phyloP scores from a whole-genome alignment of 495 filamentous ascomycete species.

The Talaromyces trachyspermus region DNA sequence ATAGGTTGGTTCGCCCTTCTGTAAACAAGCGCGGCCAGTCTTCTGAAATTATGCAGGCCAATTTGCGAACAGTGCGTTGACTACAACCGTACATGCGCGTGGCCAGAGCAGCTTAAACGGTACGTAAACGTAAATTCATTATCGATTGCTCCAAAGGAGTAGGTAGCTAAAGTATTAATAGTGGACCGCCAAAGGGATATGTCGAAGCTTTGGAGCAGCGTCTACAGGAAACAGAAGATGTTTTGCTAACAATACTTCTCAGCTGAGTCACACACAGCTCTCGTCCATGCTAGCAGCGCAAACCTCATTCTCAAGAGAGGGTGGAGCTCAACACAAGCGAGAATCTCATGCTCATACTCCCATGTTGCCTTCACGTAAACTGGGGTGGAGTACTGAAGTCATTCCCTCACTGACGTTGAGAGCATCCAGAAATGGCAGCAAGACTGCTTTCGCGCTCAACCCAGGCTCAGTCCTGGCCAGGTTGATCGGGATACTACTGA shows the following conservation, averaged over 20 bases:
- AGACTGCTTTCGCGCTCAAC: conserved; percentile 12
- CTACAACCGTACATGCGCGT: conserved; percentile 27
- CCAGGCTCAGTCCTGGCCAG: not conserved
- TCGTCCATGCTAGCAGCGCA: conserved; percentile 10
- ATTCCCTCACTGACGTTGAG: conserved; percentile 26
- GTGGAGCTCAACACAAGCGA: not conserved
- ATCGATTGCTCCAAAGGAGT: not conserved
- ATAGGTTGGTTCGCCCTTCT: conserved; percentile 18
- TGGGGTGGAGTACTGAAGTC: conserved; percentile 28
- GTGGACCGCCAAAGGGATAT: conserved; percentile 35
- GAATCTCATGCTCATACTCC: not conserved
- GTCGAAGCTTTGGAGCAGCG: conserved; percentile 32
- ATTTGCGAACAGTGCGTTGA: conserved; percentile 31
- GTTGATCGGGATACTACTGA: not conserved
- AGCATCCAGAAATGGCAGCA: conserved; percentile 32
- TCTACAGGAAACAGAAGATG: conserved; percentile 30
- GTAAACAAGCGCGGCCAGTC: not conserved
- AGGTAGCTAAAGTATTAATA: conserved; percentile 3
- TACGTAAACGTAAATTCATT: conserved; percentile 11
- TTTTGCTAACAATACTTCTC: conserved; percentile 26
- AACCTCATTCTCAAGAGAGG: not conserved
- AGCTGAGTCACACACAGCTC: conserved; percentile 25
- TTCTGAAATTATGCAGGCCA: conserved; percentile 17
- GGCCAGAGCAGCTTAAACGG: conserved; percentile 35
- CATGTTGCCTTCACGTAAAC: conserved; percentile 18